Evolutionary conservation across 306 rosid species (phyloP).

Genomic region (Cucurbita maxima): DNA sequence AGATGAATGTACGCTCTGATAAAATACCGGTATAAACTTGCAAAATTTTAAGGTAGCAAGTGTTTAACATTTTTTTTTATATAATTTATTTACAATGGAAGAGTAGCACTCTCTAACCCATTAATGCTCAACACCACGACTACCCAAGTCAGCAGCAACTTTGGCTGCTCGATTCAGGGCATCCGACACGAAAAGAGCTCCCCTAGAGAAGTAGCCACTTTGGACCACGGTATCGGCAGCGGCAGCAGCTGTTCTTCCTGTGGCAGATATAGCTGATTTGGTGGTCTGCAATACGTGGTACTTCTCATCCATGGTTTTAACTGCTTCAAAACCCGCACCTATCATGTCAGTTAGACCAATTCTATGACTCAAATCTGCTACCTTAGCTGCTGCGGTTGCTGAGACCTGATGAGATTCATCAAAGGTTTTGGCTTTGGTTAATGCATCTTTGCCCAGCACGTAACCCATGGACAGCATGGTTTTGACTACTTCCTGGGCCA

Average conservation of each 20-base stretch:
- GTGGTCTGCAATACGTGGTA: conserved; percentile 57
- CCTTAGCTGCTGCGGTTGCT: conserved; percentile 57
- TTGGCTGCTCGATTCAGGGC: conserved; percentile 46
- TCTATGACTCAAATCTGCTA: conserved; percentile 60
- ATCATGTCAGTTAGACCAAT: conserved; percentile 52
- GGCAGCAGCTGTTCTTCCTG: conserved; percentile 62
- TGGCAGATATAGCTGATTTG: conserved; percentile 48
- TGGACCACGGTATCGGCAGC: conserved; percentile 49
- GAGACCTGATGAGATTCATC: conserved; percentile 69
- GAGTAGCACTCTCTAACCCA: background rate
- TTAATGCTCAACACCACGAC: conserved; percentile 28
- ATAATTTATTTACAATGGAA: background rate
- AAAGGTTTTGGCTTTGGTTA: conserved; percentile 52
- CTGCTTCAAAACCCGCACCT: conserved; percentile 46
- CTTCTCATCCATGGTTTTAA: conserved; percentile 44
- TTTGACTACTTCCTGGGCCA: conserved; percentile 71
- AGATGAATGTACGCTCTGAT: background rate
- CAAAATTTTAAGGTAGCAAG: background rate
- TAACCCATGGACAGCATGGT: conserved; percentile 77
- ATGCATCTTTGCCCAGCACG: conserved; percentile 63
- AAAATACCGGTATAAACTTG: background rate
- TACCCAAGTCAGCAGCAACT: conserved; percentile 66
- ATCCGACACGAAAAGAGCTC: conserved; percentile 73
- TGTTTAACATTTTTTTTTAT: no score
- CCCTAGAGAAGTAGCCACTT: conserved; percentile 71